Percentiles rank a stretch among this genome's conserved stretches.
These are phyloP conservation scores for Calonectria crousiana DNA, from an alignment of 2,329 filamentous ascomycete species.

Conservation along the genomic window DNA sequence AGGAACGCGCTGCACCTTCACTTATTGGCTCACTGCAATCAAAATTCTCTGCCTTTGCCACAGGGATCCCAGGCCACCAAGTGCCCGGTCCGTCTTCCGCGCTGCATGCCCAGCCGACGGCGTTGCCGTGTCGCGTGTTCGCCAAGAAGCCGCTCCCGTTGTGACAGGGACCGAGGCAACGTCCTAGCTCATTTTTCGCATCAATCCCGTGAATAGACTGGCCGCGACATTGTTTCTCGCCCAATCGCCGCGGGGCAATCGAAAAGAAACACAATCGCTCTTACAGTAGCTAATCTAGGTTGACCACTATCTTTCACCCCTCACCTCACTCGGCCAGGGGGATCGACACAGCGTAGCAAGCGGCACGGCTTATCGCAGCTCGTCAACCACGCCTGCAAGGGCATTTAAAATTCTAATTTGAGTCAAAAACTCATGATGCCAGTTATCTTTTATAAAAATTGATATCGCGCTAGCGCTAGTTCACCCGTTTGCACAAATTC, in stretches of 20 bases:
- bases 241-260: neutral
- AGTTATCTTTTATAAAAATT: neutral
- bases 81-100: conserved; percentile 9
- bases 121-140: conserved; percentile 13
- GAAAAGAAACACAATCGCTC: neutral
- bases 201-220: neutral
- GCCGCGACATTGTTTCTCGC: neutral
- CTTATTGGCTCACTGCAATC: neutral
- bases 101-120: conserved; percentile 11
- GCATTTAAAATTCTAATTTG: neutral
- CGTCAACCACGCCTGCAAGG: neutral
- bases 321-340: neutral
- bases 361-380: neutral
- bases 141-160: neutral
- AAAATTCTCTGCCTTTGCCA: neutral
- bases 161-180: neutral
- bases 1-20: neutral
- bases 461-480: neutral
- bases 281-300: neutral
- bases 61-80: neutral
- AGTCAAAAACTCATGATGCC: neutral
- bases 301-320: neutral
- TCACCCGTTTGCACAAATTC: neutral
- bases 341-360: neutral
- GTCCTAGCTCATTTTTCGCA: neutral